phyloP scores from a whole-genome alignment of 2,329 filamentous ascomycete genomes.

The Trichophaea hybrida region DNA sequence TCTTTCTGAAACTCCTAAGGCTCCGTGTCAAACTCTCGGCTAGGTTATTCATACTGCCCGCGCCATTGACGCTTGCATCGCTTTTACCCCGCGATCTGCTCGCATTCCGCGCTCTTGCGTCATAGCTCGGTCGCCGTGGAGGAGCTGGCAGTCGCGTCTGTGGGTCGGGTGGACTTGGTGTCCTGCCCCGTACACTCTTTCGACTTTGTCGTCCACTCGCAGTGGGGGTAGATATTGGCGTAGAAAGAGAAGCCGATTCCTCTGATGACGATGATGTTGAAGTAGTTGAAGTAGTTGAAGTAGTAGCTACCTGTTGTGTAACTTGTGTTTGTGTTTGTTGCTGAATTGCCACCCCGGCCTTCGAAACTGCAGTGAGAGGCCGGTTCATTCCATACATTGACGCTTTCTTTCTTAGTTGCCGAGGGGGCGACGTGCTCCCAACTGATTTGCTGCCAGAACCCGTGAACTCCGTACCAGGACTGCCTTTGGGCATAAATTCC shows the following conservation, averaged over 20 bases:
- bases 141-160: slow-evolving; percentile 5
- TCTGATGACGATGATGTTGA: slow-evolving; percentile 9
- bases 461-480: slow-evolving; percentile 41
- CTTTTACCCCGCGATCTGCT: slow-evolving; percentile 18
- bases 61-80: slow-evolving; percentile 11
- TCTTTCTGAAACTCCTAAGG: slow-evolving; percentile 48
- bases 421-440: slow-evolving; percentile 18
- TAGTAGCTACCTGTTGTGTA: neutral
- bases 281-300: slow-evolving; percentile 10
- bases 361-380: slow-evolving; percentile 8
- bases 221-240: slow-evolving; percentile 8
- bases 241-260: slow-evolving; percentile 18
- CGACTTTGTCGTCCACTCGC: slow-evolving; percentile 8
- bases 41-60: slow-evolving; percentile 35
- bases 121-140: slow-evolving; percentile 13
- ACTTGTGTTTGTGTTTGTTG: neutral
- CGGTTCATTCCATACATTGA: slow-evolving; percentile 35
- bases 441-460: slow-evolving; percentile 17
- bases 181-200: slow-evolving; percentile 18
- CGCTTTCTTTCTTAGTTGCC: slow-evolving; percentile 41
- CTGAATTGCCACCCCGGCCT: slow-evolving; percentile 8
- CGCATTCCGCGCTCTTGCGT: slow-evolving; percentile 1
- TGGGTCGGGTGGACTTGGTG: slow-evolving; percentile 19
- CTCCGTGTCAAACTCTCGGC: slow-evolving; percentile 46
- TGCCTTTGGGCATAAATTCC: slow-evolving; percentile 42